A percentile compares a stretch with the other conserved stretches of the same genome.
Evolutionary conservation across 345 rosid genomes (phyloP).

Genomic region (Kandelia obovata): DNA sequence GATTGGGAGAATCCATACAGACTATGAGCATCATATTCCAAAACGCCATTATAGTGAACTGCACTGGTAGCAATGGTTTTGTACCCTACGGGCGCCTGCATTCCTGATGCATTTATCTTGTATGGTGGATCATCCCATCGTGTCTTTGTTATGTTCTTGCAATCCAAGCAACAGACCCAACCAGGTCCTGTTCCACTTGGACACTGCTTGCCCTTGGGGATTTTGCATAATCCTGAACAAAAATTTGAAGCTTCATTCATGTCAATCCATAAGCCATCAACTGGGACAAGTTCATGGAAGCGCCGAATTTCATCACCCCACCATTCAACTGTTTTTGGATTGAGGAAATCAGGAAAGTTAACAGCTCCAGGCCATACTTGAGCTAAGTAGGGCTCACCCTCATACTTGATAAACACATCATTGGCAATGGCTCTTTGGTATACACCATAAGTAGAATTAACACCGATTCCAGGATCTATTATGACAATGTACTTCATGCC

Average conservation of each 20-base stretch:
- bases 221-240: constrained; percentile 71
- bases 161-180: constrained; percentile 92
- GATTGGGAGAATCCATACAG: constrained; percentile 86
- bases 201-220: constrained; percentile 62
- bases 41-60: constrained; percentile 80
- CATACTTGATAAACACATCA: constrained; percentile 87
- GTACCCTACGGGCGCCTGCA: constrained; percentile 64
- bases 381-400: constrained; percentile 77
- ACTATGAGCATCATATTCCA: constrained; percentile 93
- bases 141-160: constrained; percentile 84
- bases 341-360: constrained; percentile 92
- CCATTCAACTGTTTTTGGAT: constrained; percentile 85
- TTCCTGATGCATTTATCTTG: constrained; percentile 88
- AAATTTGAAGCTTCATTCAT: constrained; percentile 97
- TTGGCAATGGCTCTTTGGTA: constrained; percentile 73
- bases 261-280: constrained; percentile 94
- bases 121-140: constrained; percentile 97
- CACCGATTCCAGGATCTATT: constrained; percentile 73
- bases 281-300: constrained; percentile 83
- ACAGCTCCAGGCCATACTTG: constrained; percentile 99
- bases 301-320: constrained; percentile 90
- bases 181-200: constrained; percentile 89
- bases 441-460: constrained; percentile 72
- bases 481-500: constrained; percentile 95
- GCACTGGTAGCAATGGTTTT: constrained; percentile 97